Evolutionary conservation across 2,329 filamentous ascomycete genomes (phyloP).

Genomic region (Volutella citrinella): DNA sequence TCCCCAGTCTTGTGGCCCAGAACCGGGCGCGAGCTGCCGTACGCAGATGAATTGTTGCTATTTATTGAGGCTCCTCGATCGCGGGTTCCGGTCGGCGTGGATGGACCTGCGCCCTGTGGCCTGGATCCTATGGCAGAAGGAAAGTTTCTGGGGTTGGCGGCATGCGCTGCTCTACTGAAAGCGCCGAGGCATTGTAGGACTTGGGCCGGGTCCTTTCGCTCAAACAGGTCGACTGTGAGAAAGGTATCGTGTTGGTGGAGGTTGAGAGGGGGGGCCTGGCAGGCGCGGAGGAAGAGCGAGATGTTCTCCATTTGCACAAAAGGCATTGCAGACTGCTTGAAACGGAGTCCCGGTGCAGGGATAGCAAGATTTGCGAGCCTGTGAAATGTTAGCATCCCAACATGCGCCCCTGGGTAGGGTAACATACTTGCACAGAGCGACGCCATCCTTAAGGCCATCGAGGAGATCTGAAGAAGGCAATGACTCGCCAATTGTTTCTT

Average conservation of each 20-base stretch:
- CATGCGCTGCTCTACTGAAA: slow-evolving; percentile 84
- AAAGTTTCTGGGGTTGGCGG: slow-evolving; percentile 70
- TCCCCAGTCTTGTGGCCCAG: slow-evolving; percentile 53
- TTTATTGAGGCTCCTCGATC: slow-evolving; percentile 51
- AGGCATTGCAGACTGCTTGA: slow-evolving; percentile 90
- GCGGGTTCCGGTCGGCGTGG: slow-evolving; percentile 45
- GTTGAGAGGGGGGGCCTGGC: slow-evolving; percentile 79
- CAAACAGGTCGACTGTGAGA: slow-evolving; percentile 93
- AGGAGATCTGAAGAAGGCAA: slow-evolving; percentile 75
- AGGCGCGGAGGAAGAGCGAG: slow-evolving; percentile 87
- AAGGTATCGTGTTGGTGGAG: slow-evolving; percentile 94
- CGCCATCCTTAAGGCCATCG: slow-evolving; percentile 84
- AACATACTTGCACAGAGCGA: slow-evolving; percentile 83
- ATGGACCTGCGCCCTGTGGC: slow-evolving; percentile 61
- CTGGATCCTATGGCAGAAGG: slow-evolving; percentile 74
- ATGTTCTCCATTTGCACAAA: slow-evolving; percentile 99
- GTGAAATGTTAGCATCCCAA: slow-evolving; percentile 10
- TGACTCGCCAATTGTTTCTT: slow-evolving; percentile 71
- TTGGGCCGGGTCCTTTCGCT: slow-evolving; percentile 92
- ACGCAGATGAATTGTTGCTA: slow-evolving; percentile 56
- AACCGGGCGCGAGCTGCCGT: slow-evolving; percentile 35
- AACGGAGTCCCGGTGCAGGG: slow-evolving; percentile 77
- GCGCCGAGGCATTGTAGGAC: slow-evolving; percentile 89
- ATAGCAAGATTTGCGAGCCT: slow-evolving; percentile 80
- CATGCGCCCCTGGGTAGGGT: not conserved